Base-by-base conservation (phyloP, 371 early-diverging fungal genomes). In the Dinochytrium kinnereticum region DNA sequence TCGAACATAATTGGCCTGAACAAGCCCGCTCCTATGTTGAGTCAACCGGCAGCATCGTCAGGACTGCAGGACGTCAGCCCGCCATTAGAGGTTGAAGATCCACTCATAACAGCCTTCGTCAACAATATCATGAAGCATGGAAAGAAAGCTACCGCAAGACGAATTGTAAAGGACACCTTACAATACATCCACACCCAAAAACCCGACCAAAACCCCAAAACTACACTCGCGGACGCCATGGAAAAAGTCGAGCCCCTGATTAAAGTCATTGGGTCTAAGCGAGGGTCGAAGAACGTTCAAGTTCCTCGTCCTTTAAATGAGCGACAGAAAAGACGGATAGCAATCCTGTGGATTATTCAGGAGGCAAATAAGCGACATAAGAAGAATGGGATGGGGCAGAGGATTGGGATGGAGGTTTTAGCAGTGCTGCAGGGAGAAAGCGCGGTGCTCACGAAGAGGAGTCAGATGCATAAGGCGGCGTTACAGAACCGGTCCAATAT, bases 301-400 rank as follows among this genome's bases (percentile, higher is more conserved):
- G 89, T 93, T 0, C 98, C 98, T 26, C 82, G 82, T 31, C 90
- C 98, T 10, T 82, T 96, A 68, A 90, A 86, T 76, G 89, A 91
- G 81, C 85, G 95, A 39, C 94, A 95, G 81, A 85, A 95, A 51
- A 50, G 89, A 59, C 89, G 95, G 67, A 89, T 87, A 44, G 98
- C 91, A 24, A 93, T 96, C 68, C 84, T 92, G 67, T 97, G 96
- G 98, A 92, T 95, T 64, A 71, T 93, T 67, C 92, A 94, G 34
- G 92, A 94, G 21, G 90, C 93, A 0, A 80, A 84, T 15, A 90
- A 86, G 70, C 74, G 73, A 57, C 59, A 82, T 74, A 19, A 91
- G 89, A 72, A 88, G 86, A 73, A 72, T 81, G 49, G 74, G 33
- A 91, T 94, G 79, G 88, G 88, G 65, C 86, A 90, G 73, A 81